Evolutionary conservation across 2,329 filamentous ascomycete genomes (phyloP).

Genomic region (Fusarium algeriense): DNA sequence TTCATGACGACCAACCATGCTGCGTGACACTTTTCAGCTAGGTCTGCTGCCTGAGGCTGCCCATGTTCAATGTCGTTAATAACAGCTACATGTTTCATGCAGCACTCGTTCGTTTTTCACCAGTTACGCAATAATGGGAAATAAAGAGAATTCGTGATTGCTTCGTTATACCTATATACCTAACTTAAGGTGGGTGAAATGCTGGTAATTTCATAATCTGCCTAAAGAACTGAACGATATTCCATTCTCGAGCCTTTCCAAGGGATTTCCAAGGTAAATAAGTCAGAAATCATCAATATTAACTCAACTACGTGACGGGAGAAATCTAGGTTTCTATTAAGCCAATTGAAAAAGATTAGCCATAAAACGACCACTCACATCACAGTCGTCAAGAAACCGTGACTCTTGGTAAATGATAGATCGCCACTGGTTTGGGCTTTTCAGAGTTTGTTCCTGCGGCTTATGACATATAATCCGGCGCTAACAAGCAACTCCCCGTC

Average conservation of each 20-base stretch:
- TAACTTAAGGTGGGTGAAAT: not conserved
- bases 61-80: not conserved
- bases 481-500: conserved; percentile 37
- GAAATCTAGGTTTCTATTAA: not conserved
- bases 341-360: too few relatives aligned
- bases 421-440: conserved; percentile 4
- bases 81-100: not conserved
- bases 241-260: not conserved
- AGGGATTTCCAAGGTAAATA: not conserved
- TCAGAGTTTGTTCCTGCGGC: conserved; percentile 26
- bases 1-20: conserved; percentile 20
- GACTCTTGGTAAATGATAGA: not conserved
- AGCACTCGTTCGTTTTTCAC: not conserved
- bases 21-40: conserved; percentile 10
- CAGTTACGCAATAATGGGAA: not conserved
- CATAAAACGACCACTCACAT: not conserved
- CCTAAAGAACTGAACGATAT: not conserved
- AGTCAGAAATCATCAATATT: not conserved
- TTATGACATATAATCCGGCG: conserved; percentile 22
- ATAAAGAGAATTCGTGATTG: not conserved
- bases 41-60: conserved; percentile 25
- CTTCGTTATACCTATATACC: not conserved
- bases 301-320: too few relatives aligned
- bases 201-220: not conserved
- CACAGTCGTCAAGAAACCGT: not conserved